Evolutionary conservation across 768 basidiomycete species (phyloP).

Genomic region (Mycena filopes): DNA sequence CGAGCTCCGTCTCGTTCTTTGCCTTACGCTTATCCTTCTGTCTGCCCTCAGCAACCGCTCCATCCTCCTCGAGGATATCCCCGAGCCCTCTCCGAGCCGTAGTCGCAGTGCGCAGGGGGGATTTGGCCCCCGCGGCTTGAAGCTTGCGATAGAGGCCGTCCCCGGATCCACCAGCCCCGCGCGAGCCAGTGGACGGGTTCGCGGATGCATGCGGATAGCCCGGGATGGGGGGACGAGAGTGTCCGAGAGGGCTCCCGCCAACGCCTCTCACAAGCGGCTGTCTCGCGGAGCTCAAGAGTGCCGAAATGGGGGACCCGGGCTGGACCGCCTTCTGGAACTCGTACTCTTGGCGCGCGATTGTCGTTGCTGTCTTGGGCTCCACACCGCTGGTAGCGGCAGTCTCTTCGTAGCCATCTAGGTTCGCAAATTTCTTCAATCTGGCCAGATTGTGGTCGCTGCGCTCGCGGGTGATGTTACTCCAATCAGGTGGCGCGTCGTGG

Average conservation of each 20-base stretch:
- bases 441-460: slow-evolving; percentile 77
- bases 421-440: slow-evolving; percentile 67
- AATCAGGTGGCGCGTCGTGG: slow-evolving; percentile 80
- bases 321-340: slow-evolving; percentile 98
- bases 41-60: slow-evolving; percentile 41
- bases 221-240: slow-evolving; percentile 31
- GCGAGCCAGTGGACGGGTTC: slow-evolving; percentile 26
- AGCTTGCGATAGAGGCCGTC: slow-evolving; percentile 44
- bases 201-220: slow-evolving; percentile 19
- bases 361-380: slow-evolving; percentile 56
- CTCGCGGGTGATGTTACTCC: slow-evolving; percentile 68
- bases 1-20: slow-evolving; percentile 77
- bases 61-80: slow-evolving; percentile 53
- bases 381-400: slow-evolving; percentile 46
- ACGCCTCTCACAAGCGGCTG: slow-evolving; percentile 85
- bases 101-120: slow-evolving; percentile 59
- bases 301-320: slow-evolving; percentile 94
- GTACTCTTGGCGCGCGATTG: slow-evolving; percentile 87
- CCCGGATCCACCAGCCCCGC: slow-evolving; percentile 30
- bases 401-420: slow-evolving; percentile 72
- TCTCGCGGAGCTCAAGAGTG: slow-evolving; percentile 87
- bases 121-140: slow-evolving; percentile 63
- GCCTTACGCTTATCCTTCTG: slow-evolving; percentile 47
- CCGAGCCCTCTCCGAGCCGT: slow-evolving; percentile 53
- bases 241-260: slow-evolving; percentile 40